phyloP scores from a whole-genome alignment of 768 basidiomycete genomes.

The Pulveroboletus frians region DNA sequence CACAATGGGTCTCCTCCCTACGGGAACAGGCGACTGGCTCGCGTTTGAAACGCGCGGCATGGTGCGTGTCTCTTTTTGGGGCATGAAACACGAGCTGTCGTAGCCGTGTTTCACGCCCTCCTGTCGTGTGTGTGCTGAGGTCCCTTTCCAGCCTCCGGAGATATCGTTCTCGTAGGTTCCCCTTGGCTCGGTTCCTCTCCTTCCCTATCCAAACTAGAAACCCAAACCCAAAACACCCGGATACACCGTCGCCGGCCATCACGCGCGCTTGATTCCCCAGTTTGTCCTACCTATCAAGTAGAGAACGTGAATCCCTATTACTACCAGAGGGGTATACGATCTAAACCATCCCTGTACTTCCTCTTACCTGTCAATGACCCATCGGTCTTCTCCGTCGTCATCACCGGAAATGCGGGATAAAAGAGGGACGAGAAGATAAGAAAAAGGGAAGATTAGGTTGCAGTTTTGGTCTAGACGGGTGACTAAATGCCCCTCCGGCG shows the following conservation, averaged over 20 bases:
- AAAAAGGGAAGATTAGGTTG: slow-evolving; percentile 20
- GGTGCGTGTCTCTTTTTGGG: slow-evolving; percentile 34
- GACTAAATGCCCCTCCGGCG: slow-evolving; percentile 20
- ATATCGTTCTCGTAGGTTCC: slow-evolving; percentile 35
- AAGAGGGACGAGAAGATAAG: slow-evolving; percentile 1
- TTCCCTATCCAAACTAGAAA: not conserved
- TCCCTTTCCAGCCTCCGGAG: slow-evolving; percentile 37
- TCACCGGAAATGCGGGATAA: slow-evolving; percentile 7
- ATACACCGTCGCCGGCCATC: not conserved
- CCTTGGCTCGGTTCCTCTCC: not conserved
- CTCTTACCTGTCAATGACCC: slow-evolving; percentile 19
- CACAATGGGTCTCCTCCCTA: slow-evolving; percentile 86
- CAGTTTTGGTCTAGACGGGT: slow-evolving; percentile 22
- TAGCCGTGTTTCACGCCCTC: not conserved
- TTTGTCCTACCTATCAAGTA: slow-evolving; percentile 8
- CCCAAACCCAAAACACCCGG: not conserved
- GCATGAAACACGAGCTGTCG: no score
- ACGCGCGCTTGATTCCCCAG: slow-evolving; percentile 2
- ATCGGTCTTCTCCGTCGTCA: slow-evolving; percentile 6
- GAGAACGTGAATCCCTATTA: slow-evolving; percentile 15
- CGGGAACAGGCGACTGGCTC: slow-evolving; percentile 90
- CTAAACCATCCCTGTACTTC: slow-evolving; percentile 17
- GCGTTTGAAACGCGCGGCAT: slow-evolving; percentile 80
- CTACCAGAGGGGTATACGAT: slow-evolving; percentile 18
- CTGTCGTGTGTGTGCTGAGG: not conserved